Base-by-base conservation (phyloP, 2,329 filamentous ascomycete species). In the Colletotrichum karsti region DNA sequence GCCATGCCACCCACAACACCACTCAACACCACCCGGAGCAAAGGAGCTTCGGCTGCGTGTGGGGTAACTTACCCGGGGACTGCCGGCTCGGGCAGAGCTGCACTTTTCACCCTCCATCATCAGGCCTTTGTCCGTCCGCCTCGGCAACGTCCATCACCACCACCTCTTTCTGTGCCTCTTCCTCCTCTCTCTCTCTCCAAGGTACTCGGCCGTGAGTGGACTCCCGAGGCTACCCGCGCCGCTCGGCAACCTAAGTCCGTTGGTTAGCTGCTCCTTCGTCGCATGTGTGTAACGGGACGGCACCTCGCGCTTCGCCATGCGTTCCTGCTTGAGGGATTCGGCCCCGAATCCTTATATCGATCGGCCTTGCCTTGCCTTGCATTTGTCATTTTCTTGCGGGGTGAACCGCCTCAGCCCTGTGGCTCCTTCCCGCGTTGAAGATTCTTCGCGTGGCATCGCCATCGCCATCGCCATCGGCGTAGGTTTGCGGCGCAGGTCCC, bases 1-100 rank as follows among this genome's bases (percentile, higher is more conserved):
- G 51, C 63, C 41, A 35, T 67, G 30, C 33, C 26, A 64, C 50
- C 37, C n/a, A 13, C 15, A 20, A 59, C 24, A 20, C 28, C 22
- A 20, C 46, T 28, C 24, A 39, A 53, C 24, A 4, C 28, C 44
- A 10, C 22, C 56, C 53, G 54, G 55, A 30, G 63, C 15, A 59
- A 59, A 57, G 54, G 46, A 59, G 53, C 62, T 22, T 65, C 55
- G 55, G 53, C 20, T 33, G 26, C 55, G 39, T 39, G 54, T 41
- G 55, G 55, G 53, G 24, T 30, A n/a, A n/a, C n/a, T n/a, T n/a
- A 39, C 35, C 7, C 58, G 46, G 37, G 13, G 20, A 53, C 46
- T 51, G 48, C 48, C 58, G 48, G 58, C 24, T 62, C 41, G 41
- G 7, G 13, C 13, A 9, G 15, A 35, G 10, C 33, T 9, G 10